Base-by-base conservation (phyloP, 257 asterid species). In the Ilex aquifolium region DNA sequence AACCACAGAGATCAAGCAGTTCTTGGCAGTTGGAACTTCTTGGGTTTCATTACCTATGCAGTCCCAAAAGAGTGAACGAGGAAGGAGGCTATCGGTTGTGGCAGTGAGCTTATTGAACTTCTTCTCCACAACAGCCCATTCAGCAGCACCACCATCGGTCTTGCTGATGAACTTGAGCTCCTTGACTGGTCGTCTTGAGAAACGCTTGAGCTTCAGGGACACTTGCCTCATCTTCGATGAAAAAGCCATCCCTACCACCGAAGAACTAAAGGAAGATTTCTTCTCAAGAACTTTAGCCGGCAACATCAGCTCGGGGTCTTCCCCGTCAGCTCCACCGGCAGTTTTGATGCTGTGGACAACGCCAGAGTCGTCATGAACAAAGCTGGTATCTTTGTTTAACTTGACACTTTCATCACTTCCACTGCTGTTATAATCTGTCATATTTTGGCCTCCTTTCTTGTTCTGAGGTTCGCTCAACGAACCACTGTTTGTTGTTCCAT, bases 301-400 rank as follows among this genome's bases (percentile, higher is more conserved):
- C 62, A 91, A 71, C 8, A 90, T 80, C 57, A 91, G 74, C 81
- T 88, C 98, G 0, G 95, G 96, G 53, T 86, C 96, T 74, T 91
- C 95, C 72, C 85, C 85, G 57, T 83, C 89, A 3, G 81, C 93
- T 4, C 95, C 98, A 15, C 79, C 92, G 27, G 96, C 92, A 3
- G 87, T 76, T 69, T 83, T 91, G 4, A 91, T 88, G 65, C 96
- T 86, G 78, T 86, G 95, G 27, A 91, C 95, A 39, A 96, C 98
- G 76, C 88, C 96, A 17, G 98, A 80, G 61, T 91, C 96, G 15
- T 86, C 93, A 29, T 83, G 68, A 14, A 92, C 93, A 66, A 92
- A 97, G 60, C 87, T 82, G 30, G 85, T 88, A 13, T 90, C 96
- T 39, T 77, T 74, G 36, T 51, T 57, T 31, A 54, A 31, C 46